Evolutionary conservation across 345 rosid genomes (phyloP), one percentile per base, ranked within the genome.

Genomic region (Acer negundo): DNA sequence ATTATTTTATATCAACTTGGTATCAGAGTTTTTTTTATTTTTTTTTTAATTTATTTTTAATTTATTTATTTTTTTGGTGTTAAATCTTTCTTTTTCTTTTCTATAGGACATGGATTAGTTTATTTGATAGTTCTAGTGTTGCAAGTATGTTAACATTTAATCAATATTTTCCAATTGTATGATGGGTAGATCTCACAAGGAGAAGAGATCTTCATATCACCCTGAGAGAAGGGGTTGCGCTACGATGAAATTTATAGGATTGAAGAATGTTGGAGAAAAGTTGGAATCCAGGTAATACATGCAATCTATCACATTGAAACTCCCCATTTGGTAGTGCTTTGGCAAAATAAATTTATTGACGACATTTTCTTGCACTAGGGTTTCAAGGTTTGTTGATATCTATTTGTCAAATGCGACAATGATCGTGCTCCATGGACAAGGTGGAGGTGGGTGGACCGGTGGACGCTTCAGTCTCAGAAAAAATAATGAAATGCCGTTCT

Each of bases 241-340:
- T 93, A 91, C 81, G 94, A 93, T 58, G 97, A 94, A 12, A 73
- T 90, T 47, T 91, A 91, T 62, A 83, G 96, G 74, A 84, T 93
- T 16, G 94, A 91, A 77, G 89, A 87, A 72, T 91, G 95, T 55
- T 93, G 97, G 94, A 78, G 83, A 19, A 93, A 93, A 80, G 87
- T 70, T 75, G 92, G 94, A 69, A 73, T 73, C n/a, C 91, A 86
- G 73, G 93, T 92, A 78, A 62, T 51, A 55, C 23, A 9, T 35
- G 20, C n/a, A 13, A 5, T 51, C 72, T 20, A 38, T 51, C 9
- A 15, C 13, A 51, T 31, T 12, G 7, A 53, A 75, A 35, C 53
- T 78, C 42, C 51, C 24, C 19, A 49, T 63, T 53, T 53, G 64
- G 31, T 76, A n/a, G 72, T 65, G 44, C 1, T 64, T 65, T 66